Evolutionary conservation across 352 stramenopile species (phyloP).

Genomic region (Ophiocytium majus): DNA sequence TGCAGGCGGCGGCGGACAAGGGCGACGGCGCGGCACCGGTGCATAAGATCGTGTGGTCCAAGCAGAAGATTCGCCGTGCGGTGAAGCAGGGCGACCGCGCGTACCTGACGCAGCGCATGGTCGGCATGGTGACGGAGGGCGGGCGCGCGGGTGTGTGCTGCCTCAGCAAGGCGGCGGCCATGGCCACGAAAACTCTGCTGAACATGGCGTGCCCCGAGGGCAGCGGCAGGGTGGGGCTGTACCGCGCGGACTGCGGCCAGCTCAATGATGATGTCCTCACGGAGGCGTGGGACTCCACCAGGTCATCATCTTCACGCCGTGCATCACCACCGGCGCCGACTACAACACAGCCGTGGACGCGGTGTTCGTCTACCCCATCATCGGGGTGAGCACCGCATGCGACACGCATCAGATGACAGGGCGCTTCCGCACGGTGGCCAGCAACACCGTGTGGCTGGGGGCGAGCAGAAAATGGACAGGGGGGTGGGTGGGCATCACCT

Average conservation of each 20-base stretch:
- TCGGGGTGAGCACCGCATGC: not conserved
- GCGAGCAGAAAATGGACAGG: not conserved
- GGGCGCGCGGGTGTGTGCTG: not conserved
- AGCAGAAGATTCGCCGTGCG: not conserved
- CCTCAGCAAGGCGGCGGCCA: not conserved
- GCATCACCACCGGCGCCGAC: not conserved
- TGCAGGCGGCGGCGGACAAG: not conserved
- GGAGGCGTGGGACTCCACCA: not conserved
- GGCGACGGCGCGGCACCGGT: not conserved
- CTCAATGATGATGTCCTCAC: too few species aligned
- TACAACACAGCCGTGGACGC: not conserved
- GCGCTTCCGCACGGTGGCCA: not conserved
- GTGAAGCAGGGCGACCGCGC: not conserved
- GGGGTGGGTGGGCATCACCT: not conserved
- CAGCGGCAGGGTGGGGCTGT: not conserved
- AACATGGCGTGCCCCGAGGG: not conserved
- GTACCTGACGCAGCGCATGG: not conserved
- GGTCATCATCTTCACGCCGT: not conserved
- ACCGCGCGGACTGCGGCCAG: not conserved
- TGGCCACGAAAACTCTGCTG: not conserved
- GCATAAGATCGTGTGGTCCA: not conserved
- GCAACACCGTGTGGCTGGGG: not conserved
- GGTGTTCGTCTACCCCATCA: not conserved
- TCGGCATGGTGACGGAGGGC: not conserved
- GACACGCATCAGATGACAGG: not conserved